These are phyloP conservation scores for Auriscalpium vulgare DNA, from an alignment of 768 basidiomycete genomes.

Conservation along the genomic window DNA sequence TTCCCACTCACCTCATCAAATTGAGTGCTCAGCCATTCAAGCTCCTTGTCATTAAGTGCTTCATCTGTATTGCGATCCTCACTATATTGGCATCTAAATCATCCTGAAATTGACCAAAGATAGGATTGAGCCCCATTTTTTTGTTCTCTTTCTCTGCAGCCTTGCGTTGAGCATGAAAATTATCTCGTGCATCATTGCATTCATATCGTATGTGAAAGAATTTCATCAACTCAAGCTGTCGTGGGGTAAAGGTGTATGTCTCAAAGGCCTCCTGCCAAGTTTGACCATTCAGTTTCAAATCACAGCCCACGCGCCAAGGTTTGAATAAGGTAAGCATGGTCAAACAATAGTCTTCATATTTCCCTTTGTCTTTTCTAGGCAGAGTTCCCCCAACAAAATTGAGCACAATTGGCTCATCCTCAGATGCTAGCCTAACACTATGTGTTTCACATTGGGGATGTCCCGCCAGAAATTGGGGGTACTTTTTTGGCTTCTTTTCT, in stretches of 20 bases:
- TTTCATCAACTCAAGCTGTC: constrained; percentile 16
- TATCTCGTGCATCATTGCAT: constrained; percentile 29
- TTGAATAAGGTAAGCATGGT: constrained; percentile 14
- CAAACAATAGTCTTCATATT: constrained; percentile 11
- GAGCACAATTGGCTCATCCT: constrained; percentile 11
- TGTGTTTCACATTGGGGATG: constrained; percentile 22
- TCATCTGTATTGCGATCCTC: background rate
- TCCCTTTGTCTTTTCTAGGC: constrained; percentile 21
- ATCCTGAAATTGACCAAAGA: background rate
- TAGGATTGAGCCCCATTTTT: too few species aligned
- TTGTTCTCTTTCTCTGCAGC: constrained; percentile 4
- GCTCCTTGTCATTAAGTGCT: too few species aligned
- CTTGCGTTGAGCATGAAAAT: constrained; percentile 15
- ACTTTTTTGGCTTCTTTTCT: background rate
- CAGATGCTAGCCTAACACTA: constrained; percentile 2
- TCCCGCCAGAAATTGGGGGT: background rate
- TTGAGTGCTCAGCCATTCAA: too few species aligned
- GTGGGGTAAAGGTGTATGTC: constrained; percentile 11
- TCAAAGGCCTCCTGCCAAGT: constrained; percentile 21
- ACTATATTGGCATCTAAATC: background rate
- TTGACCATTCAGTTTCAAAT: constrained; percentile 3
- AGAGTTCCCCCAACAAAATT: constrained; percentile 23
- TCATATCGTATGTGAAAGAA: constrained; percentile 29
- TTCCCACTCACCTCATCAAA: too few species aligned
- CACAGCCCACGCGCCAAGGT: constrained; percentile 2